A percentile compares a stretch with the other conserved stretches of the same genome.
These are phyloP conservation scores for Aphanomyces stellatus DNA, from an alignment of 352 stramenopile species.

Conservation along the genomic window DNA sequence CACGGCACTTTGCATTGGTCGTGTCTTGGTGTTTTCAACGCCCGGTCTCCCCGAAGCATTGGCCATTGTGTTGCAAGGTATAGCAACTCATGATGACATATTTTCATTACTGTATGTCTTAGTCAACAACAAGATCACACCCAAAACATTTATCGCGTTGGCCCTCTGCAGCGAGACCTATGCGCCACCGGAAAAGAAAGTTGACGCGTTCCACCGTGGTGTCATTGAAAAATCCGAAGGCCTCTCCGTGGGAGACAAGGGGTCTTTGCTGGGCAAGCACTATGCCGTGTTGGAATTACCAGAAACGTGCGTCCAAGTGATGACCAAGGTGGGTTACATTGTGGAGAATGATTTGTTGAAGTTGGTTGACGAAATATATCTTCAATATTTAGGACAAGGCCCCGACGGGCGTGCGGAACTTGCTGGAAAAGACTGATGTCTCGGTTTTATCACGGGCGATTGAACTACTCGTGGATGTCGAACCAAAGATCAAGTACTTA, in stretches of 20 bases:
- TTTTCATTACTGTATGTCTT: not conserved
- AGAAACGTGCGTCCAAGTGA: constrained; percentile 64
- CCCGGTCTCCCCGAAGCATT: not conserved
- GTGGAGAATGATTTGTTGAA: constrained; percentile 31
- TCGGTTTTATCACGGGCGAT: constrained; percentile 65
- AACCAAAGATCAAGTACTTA: constrained; percentile 8
- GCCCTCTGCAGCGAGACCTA: not conserved
- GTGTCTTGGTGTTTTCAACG: constrained; percentile 9
- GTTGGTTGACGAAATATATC: constrained; percentile 19
- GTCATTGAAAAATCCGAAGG: not conserved
- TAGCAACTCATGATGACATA: not conserved
- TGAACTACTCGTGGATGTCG: constrained; percentile 19
- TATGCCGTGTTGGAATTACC: constrained; percentile 54
- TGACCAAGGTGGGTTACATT: constrained; percentile 37
- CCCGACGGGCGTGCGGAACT: constrained; percentile 27
- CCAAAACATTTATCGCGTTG: not conserved
- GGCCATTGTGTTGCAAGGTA: constrained; percentile 18
- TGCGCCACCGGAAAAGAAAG: not conserved
- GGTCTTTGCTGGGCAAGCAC: constrained; percentile 45
- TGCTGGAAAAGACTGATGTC: constrained; percentile 43
- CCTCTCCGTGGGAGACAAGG: constrained; percentile 26
- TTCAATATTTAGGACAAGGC: constrained; percentile 14
- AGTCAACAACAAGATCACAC: constrained; percentile 1
- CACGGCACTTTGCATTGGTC: constrained; percentile 4
- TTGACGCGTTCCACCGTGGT: not conserved